Percentiles rank a stretch among this genome's conserved stretches.
These are phyloP conservation scores for Xanthoconium purpureum DNA, from an alignment of 768 basidiomycete species.

Conservation along the genomic window DNA sequence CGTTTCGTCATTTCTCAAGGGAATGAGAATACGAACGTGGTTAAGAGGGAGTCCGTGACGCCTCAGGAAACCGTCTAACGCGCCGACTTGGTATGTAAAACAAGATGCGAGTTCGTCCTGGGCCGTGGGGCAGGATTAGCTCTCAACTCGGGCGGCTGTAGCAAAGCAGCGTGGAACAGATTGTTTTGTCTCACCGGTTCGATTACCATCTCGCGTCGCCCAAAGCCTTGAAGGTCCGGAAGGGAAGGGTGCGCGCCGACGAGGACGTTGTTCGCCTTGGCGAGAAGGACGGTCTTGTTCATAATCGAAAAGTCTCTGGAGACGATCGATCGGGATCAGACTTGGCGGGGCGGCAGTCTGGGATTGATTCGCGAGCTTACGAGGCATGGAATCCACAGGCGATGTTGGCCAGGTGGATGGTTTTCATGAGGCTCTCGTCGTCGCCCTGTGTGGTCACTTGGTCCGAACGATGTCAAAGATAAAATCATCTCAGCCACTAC, in stretches of 20 bases:
- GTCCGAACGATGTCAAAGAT: background rate
- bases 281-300: constrained; percentile 56
- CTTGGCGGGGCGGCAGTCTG: background rate
- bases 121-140: background rate
- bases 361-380: constrained; percentile 27
- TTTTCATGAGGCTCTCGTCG: constrained; percentile 51
- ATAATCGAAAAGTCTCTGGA: constrained; percentile 61
- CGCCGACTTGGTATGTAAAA: constrained; percentile 68
- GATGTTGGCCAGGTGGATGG: constrained; percentile 58
- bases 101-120: constrained; percentile 56
- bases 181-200: constrained; percentile 42
- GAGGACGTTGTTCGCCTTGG: constrained; percentile 51
- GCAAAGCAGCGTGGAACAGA: background rate
- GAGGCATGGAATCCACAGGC: constrained; percentile 72
- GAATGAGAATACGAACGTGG: constrained; percentile 41
- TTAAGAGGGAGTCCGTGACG: constrained; percentile 49
- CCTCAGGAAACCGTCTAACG: constrained; percentile 56
- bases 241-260: constrained; percentile 68
- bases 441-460: constrained; percentile 37
- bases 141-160: background rate
- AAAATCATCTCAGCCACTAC: background rate
- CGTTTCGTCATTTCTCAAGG: too few species aligned
- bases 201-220: constrained; percentile 61
- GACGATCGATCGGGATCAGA: background rate
- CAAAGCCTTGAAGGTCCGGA: constrained; percentile 63